Base-by-base conservation (phyloP, 352 stramenopile genomes). In the Phytophthora vignae region DNA sequence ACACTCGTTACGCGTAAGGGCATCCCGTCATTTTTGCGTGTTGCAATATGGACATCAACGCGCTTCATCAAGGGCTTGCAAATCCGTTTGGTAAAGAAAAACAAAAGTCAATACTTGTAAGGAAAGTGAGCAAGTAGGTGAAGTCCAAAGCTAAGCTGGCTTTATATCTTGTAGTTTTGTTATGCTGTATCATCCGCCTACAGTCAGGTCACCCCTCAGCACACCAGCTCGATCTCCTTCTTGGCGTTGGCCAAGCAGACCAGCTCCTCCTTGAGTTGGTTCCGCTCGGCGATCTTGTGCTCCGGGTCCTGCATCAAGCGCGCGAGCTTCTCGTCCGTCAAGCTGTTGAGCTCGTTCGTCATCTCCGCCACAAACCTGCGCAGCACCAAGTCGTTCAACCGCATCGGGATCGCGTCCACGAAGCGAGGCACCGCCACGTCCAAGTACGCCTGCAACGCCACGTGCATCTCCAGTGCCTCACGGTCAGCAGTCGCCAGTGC, bases 321-420 rank as follows among this genome's bases (percentile, higher is more conserved):
- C 14, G 49, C 63, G 0, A 88, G 81, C 22, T 75, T 71, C 3
- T 77, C 76, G 46, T 88, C 78, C 15, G 76, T 81, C 57, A 79
- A 70, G 3, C 56, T 62, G 44, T 74, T 66, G 11, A 87, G 67
- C 46, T 77, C 57, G 4, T 22, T 53, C 22, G 69, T 60, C 77
- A 87, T 78, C 4, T 55, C 57, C 11, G 57, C 12, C 0, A 83
- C 56, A 61, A 84, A 87, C 5, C 57, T 60, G 22, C 60, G 10
- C n/a, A 84, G 69, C 19, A 84, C 50, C 11, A 69, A 48, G 22
- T 73, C 72, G 19, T 82, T 78, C 64, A 84, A 53, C 2, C 69
- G 57, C 71, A 84, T 84, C 1, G 77, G 74, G 14, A 84, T 74
- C 9, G 56, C 56, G 25, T 84, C 77, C 0, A 75, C 67, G 9